Base-by-base conservation (phyloP, 208 protist genomes). In the Trypanosoma caninum region DNA sequence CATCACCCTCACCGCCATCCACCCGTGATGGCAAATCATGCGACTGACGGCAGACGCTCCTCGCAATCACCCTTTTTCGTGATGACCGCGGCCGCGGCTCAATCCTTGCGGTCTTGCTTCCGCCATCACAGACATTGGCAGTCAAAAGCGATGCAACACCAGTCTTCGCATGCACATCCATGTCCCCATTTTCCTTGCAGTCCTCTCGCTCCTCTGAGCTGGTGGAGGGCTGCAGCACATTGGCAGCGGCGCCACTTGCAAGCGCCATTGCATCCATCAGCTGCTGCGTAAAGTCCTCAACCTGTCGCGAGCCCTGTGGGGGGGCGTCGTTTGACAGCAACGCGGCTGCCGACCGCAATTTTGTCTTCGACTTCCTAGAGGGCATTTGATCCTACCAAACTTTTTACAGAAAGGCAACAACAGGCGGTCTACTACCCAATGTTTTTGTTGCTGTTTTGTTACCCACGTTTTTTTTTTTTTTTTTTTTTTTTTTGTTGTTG, bases 211-310 rank as follows among this genome's bases (percentile, higher is more conserved):
- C 52, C 52, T 57, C 52, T 2, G 52, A 57, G n/a, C 52, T 57
- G 22, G 42, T 34, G n/a, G 57, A 63, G 14, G 57, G 57, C 44
- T 53, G 57, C 57, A 63, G 45, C 33, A 51, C 28, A 53, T 9
- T 18, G 31, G 27, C 45, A 28, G 57, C 31, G 44, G 20, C 3
- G n/a, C 0, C 28, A 10, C 30, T 25, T 20, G 27, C 45, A 3
- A 33, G 22, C 0, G 42, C 23, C 44, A 63, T 44, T 30, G 57
- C 57, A 16, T 63, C 57, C 44, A 63, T 44, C 42, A 63, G 57
- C 33, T 63, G 57, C 57, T 63, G 57, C 45, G 57, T 53, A 16
- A 52, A 53, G 27, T 44, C 57, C 13, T 53, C 57, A n/a, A 41
- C 44, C 27, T 30, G 41, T 20, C 20, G 45, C 3, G 57, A 50